Percentiles rank a stretch among this genome's conserved stretches.
These are phyloP conservation scores for Russula ochroleuca DNA, from an alignment of 768 basidiomycete species.

Conservation along the genomic window DNA sequence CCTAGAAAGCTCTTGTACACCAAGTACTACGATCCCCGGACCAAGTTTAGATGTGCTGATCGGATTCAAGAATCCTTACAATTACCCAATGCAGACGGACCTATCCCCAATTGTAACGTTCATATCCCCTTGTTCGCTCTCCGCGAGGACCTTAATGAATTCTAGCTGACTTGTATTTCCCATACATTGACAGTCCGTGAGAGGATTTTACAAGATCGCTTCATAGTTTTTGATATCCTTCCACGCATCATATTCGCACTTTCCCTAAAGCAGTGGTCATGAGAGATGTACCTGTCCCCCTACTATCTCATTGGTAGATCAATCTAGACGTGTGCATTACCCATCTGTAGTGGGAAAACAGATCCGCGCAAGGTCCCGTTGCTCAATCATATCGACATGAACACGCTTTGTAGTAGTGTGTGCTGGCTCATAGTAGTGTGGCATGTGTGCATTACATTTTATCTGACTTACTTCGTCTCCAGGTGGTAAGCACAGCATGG, in stretches of 20 bases:
- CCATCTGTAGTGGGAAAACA: not conserved
- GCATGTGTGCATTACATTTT: not conserved
- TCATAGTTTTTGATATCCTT: not conserved
- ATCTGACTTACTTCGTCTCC: no score
- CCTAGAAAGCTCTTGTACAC: no score
- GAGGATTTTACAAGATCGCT: not conserved
- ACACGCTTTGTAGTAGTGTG: no score
- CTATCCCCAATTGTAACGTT: slow-evolving; percentile 1
- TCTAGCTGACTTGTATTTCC: not conserved
- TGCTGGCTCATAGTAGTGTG: not conserved
- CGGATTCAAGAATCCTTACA: not conserved
- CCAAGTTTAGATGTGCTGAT: not conserved
- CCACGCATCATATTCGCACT: slow-evolving; percentile 2
- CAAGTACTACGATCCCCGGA: not conserved
- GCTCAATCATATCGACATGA: no score
- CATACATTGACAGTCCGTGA: not conserved
- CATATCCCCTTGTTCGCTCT: not conserved
- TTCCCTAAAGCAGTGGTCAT: not conserved
- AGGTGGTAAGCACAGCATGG: not conserved
- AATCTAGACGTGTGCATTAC: not conserved
- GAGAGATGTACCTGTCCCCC: not conserved
- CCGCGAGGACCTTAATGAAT: not conserved
- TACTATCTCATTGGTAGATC: not conserved
- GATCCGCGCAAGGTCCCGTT: not conserved
- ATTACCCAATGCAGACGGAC: not conserved